These are phyloP conservation scores for Ganoderma meredithae DNA, from an alignment of 1,284 basidiomycete species.

Conservation along the genomic window DNA sequence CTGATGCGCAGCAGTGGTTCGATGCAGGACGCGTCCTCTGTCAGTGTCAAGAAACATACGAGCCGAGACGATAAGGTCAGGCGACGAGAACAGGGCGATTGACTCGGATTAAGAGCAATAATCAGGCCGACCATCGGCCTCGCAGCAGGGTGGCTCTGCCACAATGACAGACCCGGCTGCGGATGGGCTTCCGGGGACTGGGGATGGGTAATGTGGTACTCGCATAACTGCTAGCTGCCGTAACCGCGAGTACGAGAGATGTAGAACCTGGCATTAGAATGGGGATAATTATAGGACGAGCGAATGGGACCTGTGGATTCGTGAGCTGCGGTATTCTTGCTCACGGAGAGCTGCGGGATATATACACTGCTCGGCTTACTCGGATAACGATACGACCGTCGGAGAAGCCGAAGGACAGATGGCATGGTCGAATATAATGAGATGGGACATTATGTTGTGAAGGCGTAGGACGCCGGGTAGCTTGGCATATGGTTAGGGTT, in stretches of 20 bases:
- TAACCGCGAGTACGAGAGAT: neutral
- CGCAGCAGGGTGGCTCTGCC: conserved; percentile 4
- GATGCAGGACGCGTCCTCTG: neutral
- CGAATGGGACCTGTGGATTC: neutral
- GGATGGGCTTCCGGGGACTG: neutral
- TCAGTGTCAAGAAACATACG: neutral
- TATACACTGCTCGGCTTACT: neutral
- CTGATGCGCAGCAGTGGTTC: conserved; percentile 4
- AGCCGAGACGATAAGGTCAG: neutral
- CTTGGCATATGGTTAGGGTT: neutral
- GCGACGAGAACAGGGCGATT: neutral
- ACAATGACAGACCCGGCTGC: conserved; percentile 2
- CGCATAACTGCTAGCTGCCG: neutral
- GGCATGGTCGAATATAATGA: neutral
- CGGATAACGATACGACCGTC: neutral
- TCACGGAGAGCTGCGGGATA: neutral
- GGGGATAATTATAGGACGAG: neutral
- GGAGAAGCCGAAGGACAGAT: neutral
- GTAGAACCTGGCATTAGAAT: neutral
- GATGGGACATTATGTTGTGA: neutral
- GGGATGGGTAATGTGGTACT: neutral
- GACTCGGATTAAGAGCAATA: no score
- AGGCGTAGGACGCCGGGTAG: neutral
- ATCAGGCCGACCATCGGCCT: conserved; percentile 10
- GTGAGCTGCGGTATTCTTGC: neutral